Percentiles rank a stretch among this genome's conserved stretches.
These are phyloP conservation scores for Peronospora tabacina DNA, from an alignment of 352 stramenopile genomes.

Conservation along the genomic window DNA sequence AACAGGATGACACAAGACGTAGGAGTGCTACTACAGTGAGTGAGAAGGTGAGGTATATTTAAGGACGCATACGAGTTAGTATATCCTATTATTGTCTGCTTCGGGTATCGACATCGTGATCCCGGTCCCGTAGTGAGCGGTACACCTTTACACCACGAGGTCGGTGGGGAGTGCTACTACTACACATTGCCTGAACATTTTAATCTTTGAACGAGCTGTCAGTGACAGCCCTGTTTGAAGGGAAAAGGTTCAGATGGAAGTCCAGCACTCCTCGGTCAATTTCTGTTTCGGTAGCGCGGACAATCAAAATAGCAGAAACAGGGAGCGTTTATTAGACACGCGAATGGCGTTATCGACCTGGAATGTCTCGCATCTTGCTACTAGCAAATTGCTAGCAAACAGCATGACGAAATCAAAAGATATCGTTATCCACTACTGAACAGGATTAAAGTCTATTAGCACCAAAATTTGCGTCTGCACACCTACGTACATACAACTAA, in stretches of 20 bases:
- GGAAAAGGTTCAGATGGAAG: neutral
- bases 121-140: too few relatives aligned
- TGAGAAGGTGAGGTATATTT: too few relatives aligned
- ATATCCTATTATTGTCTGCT: too few relatives aligned
- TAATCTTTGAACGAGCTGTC: constrained; percentile 3
- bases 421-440: neutral
- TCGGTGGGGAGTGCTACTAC: too few relatives aligned
- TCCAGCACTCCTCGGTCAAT: constrained; percentile 14
- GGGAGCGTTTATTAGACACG: neutral
- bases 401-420: too few relatives aligned
- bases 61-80: too few relatives aligned
- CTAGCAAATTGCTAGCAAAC: too few relatives aligned
- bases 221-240: neutral
- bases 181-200: constrained; percentile 3
- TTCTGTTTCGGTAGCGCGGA: constrained; percentile 13
- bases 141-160: too few relatives aligned
- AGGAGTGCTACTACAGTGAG: too few relatives aligned
- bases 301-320: neutral
- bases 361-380: neutral
- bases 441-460: neutral
- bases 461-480: neutral
- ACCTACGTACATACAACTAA: constrained; percentile 5
- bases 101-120: too few relatives aligned
- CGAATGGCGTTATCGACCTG: neutral
- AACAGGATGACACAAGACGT: too few relatives aligned